Evolutionary conservation across 2,329 filamentous ascomycete genomes (phyloP).

Genomic region (Cercospora citrullina): DNA sequence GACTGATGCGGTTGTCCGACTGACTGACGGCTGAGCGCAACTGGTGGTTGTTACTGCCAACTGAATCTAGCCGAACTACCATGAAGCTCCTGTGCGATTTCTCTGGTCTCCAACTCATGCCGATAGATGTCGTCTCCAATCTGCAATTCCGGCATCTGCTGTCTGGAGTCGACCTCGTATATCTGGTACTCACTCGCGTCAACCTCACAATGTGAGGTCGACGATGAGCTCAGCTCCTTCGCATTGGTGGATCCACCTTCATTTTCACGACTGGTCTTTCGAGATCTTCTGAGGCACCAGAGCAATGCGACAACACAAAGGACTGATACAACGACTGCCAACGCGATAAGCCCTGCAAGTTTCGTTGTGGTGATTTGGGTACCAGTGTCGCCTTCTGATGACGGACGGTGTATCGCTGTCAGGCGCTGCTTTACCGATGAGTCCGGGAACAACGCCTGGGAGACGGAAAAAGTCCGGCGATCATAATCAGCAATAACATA

Average conservation of each 20-base stretch:
- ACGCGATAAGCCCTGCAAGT: not conserved
- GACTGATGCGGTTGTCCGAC: not conserved
- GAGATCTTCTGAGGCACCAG: not conserved
- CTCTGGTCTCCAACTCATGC: not conserved
- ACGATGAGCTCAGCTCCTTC: not conserved
- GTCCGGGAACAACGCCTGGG: slow-evolving; percentile 25
- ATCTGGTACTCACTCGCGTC: not conserved
- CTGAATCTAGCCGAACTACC: not conserved
- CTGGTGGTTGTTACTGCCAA: not conserved
- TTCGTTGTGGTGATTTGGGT: not conserved
- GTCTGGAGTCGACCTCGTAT: not conserved
- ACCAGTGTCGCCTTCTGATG: not conserved
- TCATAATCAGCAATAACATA: slow-evolving; percentile 36
- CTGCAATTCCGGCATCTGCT: not conserved
- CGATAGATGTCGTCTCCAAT: not conserved
- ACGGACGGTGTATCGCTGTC: not conserved
- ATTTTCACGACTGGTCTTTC: not conserved
- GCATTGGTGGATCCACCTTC: not conserved
- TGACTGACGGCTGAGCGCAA: not conserved
- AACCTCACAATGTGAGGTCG: not conserved
- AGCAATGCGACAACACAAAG: not conserved
- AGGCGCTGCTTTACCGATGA: not conserved
- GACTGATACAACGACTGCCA: not conserved
- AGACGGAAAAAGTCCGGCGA: slow-evolving; percentile 29
- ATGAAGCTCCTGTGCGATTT: not conserved